A percentile compares a stretch with the other conserved stretches of the same genome.
Conservation (phyloP, 2,329 filamentous ascomycete species). For the Diaporthe eres region DNA sequence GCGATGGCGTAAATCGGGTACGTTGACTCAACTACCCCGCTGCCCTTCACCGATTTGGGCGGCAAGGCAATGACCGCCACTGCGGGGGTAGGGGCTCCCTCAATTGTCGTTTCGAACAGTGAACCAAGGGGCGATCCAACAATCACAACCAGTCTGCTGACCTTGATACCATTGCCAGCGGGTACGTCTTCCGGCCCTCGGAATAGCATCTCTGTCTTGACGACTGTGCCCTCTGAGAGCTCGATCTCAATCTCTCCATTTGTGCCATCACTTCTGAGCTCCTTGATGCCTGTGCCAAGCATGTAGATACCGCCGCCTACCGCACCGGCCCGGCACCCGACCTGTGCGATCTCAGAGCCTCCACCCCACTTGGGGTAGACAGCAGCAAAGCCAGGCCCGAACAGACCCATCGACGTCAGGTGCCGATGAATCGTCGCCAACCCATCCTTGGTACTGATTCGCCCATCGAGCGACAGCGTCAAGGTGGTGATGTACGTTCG, state of each 20-base stretch:
- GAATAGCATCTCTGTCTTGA: slow-evolving; percentile 70
- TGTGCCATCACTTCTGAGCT: slow-evolving; percentile 45
- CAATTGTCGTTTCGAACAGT: slow-evolving; percentile 79
- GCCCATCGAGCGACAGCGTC: slow-evolving; percentile 78
- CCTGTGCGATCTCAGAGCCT: slow-evolving; percentile 88
- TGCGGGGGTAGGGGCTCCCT: slow-evolving; percentile 82
- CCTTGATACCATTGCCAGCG: slow-evolving; percentile 47
- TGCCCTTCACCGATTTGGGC: slow-evolving; percentile 58
- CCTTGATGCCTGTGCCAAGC: slow-evolving; percentile 77
- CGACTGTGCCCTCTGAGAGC: slow-evolving; percentile 70
- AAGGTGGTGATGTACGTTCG: slow-evolving; percentile 76
- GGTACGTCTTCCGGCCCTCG: slow-evolving; percentile 55
- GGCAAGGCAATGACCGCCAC: slow-evolving; percentile 80
- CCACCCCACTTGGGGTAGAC: slow-evolving; percentile 96
- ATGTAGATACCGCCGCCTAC: slow-evolving; percentile 95
- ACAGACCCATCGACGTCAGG: slow-evolving; percentile 86
- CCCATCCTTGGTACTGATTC: slow-evolving; percentile 74
- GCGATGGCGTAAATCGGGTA: slow-evolving; percentile 73
- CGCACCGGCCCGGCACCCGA: slow-evolving; percentile 89
- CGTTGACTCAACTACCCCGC: slow-evolving; percentile 52
- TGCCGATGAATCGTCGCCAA: slow-evolving; percentile 83
- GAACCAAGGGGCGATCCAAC: slow-evolving; percentile 74
- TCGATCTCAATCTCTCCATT: slow-evolving; percentile 43
- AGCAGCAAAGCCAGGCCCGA: slow-evolving; percentile 90
- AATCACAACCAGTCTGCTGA: slow-evolving; percentile 77